A percentile compares a stretch with the other conserved stretches of the same genome.
Evolutionary conservation across 805 yeast genomes (phyloP).

Genomic region (Teunomyces lycoperdinae): DNA sequence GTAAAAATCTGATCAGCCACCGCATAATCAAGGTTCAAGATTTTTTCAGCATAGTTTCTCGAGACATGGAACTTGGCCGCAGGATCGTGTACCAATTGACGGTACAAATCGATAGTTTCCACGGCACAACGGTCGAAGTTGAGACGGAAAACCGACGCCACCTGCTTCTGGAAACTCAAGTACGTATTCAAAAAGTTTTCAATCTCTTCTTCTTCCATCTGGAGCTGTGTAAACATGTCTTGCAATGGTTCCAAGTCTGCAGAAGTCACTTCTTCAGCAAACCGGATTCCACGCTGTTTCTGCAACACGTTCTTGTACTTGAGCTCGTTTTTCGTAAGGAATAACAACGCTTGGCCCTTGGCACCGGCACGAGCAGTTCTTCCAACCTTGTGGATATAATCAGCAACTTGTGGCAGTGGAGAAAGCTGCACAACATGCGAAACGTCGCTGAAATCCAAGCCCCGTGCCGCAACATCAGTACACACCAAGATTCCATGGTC

Average conservation of each 20-base stretch:
- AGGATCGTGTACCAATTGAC: constrained; percentile 18
- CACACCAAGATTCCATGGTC: constrained; percentile 64
- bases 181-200: constrained; percentile 24
- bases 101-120: constrained; percentile 29
- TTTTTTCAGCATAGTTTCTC: constrained; percentile 7
- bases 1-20: constrained; percentile 17
- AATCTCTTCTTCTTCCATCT: constrained; percentile 17
- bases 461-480: constrained; percentile 94
- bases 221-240: constrained; percentile 15
- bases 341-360: constrained; percentile 66
- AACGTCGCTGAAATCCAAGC: constrained; percentile 91
- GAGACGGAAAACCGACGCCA: constrained; percentile 18
- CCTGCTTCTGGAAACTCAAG: constrained; percentile 28
- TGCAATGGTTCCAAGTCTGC: constrained; percentile 35
- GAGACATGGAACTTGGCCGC: constrained; percentile 12
- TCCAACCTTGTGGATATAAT: constrained; percentile 90
- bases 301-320: constrained; percentile 51
- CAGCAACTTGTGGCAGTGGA: constrained; percentile 69
- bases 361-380: constrained; percentile 94
- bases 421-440: constrained; percentile 83
- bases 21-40: constrained; percentile 5
- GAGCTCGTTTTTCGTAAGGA: constrained; percentile 54
- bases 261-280: constrained; percentile 43
- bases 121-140: constrained; percentile 23
- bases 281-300: constrained; percentile 51